Evolutionary conservation across 2,329 filamentous ascomycete species (phyloP).

Genomic region (Didymella lethalis): DNA sequence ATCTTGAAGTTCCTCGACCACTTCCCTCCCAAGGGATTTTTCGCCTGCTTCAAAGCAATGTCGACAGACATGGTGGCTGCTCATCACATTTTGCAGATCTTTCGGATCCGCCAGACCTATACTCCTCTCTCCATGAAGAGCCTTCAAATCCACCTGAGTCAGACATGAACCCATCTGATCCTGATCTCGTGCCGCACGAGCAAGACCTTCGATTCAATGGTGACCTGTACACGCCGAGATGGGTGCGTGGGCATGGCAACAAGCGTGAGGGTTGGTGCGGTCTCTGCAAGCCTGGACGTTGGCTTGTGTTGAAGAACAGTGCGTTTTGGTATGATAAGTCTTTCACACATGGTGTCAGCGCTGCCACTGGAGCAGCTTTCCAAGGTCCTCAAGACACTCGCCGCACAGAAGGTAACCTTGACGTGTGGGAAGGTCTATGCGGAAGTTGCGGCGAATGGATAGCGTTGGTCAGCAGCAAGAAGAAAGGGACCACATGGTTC

Average conservation of each 20-base stretch:
- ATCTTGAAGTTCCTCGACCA: constrained; percentile 64
- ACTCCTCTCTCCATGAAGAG: constrained; percentile 76
- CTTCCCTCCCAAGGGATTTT: constrained; percentile 75
- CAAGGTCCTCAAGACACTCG: constrained; percentile 77
- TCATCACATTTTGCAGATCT: constrained; percentile 74
- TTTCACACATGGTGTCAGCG: constrained; percentile 86
- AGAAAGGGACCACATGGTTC: constrained; percentile 93
- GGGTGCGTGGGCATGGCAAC: constrained; percentile 85
- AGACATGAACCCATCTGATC: constrained; percentile 81
- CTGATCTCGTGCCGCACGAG: constrained; percentile 78
- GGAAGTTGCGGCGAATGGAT: constrained; percentile 83
- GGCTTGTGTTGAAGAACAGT: constrained; percentile 88
- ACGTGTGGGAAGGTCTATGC: constrained; percentile 82
- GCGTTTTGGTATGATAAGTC: constrained; percentile 95
- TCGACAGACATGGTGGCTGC: constrained; percentile 70
- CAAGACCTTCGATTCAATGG: constrained; percentile 78
- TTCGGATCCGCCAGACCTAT: constrained; percentile 78
- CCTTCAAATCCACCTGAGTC: constrained; percentile 77
- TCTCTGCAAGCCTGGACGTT: constrained; percentile 83
- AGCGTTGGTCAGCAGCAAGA: constrained; percentile 82
- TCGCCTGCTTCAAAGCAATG: constrained; percentile 77
- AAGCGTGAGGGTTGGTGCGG: constrained; percentile 91
- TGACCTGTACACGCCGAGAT: constrained; percentile 82
- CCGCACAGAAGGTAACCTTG: constrained; percentile 79
- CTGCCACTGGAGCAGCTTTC: constrained; percentile 79